Base-by-base conservation (phyloP, 768 basidiomycete genomes). In the Porpolomopsis calyptriformis region DNA sequence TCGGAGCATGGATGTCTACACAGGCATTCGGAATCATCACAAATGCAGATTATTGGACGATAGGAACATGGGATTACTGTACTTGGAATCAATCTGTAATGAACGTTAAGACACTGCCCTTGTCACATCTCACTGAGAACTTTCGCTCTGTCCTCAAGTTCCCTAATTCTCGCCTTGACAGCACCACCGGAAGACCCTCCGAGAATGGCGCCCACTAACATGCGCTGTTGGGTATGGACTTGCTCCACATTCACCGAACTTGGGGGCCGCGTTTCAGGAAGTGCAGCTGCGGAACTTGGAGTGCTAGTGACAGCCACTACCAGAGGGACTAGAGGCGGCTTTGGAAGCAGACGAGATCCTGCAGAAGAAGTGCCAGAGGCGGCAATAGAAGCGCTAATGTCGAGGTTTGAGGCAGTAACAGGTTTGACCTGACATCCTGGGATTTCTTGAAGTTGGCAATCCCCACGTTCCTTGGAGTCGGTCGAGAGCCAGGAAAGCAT, bases 101-200 rank as follows among this genome's bases (percentile, higher is more conserved):
- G n/a, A n/a, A n/a, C n/a, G n/a, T 31, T 31, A 31, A 31, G 29
- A 7, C 14, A 31, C 29, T n/a, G n/a, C 29, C 29, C 7, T 7
- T 14, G 7, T 33, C 29, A 29, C 26, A 27, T 9, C 6, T n/a
- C 29, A 31, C 42, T 18, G 3, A 19, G 7, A 16, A 27, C 42
- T 26, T 46, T 55, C 19, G 49, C 38, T 40, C 48, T 51, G 45
- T 53, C 48, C 44, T 59, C 70, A 27, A 71, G 48, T 46, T 67
- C 65, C 35, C 60, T 59, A 34, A 72, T 67, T 50, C 63, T 67
- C 36, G 67, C 66, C 48, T 68, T 69, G 20, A 72, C 68, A 4
- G 66, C 64, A 41, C 53, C 57, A 4, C 49, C 35, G n/a, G 57
- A 31, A 20, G 16, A 43, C 12, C 4, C 7, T 37, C 29, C 20